Percentiles rank a stretch among this genome's conserved stretches.
Evolutionary conservation across 2,329 filamentous ascomycete species (phyloP).

Genomic region (Cadophora malorum): DNA sequence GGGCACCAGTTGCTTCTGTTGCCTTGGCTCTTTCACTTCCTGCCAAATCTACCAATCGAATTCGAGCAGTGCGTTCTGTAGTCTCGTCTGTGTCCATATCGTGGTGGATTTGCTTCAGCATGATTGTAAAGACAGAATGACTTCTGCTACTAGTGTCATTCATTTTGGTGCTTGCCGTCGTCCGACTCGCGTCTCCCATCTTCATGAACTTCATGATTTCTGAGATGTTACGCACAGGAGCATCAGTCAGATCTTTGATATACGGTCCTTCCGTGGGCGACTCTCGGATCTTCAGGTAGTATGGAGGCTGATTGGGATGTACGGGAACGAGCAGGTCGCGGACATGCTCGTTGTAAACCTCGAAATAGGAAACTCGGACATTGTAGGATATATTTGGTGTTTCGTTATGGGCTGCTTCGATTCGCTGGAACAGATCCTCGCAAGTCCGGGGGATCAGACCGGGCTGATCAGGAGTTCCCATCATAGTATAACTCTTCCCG

Average conservation of each 20-base stretch:
- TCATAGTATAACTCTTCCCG: conserved; percentile 98
- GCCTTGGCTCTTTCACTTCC: conserved; percentile 94
- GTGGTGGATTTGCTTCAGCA: conserved; percentile 97
- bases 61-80: conserved; percentile 91
- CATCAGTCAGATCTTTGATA: conserved; percentile 94
- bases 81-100: conserved; percentile 98
- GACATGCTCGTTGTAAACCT: conserved; percentile 99
- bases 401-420: conserved; percentile 75
- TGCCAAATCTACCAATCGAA: conserved; percentile 92
- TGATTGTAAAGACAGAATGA: conserved; percentile 97
- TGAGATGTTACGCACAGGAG: conserved; percentile 83
- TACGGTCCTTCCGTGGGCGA: conserved; percentile 95
- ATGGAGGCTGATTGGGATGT: conserved; percentile 71
- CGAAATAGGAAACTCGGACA: conserved; percentile 97
- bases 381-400: conserved; percentile 94
- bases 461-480: conserved; percentile 85
- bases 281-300: conserved; percentile 97
- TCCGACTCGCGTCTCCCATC: conserved; percentile 85
- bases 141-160: conserved; percentile 97
- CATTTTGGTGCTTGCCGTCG: conserved; percentile 96
- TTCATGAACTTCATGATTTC: conserved; percentile 94
- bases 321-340: conserved; percentile 87
- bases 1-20: conserved; percentile 90
- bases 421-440: conserved; percentile 93
- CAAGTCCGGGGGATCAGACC: conserved; percentile 95